A percentile compares a stretch with the other conserved stretches of the same genome.
phyloP scores from a whole-genome alignment of 2,329 filamentous ascomycete species.

The Pseudogymnoascus sp. region DNA sequence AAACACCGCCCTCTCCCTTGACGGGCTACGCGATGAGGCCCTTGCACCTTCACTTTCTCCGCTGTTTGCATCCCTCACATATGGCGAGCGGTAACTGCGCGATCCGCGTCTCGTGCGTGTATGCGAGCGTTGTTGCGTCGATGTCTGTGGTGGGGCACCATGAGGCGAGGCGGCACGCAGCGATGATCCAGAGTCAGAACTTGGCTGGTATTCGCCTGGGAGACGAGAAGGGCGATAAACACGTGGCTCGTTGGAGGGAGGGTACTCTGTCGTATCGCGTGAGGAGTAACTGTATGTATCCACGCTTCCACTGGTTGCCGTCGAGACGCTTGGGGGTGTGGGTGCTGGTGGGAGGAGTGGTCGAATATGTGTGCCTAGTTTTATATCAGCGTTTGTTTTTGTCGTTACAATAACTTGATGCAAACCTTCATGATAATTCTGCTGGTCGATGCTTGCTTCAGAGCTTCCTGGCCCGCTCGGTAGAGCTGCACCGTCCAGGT shows the following conservation, averaged over 20 bases:
- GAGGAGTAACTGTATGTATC: slow-evolving; percentile 6
- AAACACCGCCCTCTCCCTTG: background rate
- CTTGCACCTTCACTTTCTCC: background rate
- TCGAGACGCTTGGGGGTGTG: background rate
- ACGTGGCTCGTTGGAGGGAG: background rate
- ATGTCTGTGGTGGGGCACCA: background rate
- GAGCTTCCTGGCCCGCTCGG: background rate
- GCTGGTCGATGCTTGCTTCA: background rate
- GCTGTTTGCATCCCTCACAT: background rate
- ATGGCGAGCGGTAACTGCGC: background rate
- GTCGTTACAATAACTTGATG: too few relatives aligned
- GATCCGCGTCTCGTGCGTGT: background rate
- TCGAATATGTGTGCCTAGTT: background rate
- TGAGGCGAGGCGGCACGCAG: background rate
- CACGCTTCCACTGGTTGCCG: background rate
- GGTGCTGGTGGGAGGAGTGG: background rate
- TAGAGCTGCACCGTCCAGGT: background rate
- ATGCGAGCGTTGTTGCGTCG: background rate
- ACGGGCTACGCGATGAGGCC: background rate
- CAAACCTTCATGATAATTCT: background rate
- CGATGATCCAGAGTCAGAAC: background rate
- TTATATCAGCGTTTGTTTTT: background rate
- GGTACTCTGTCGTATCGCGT: background rate
- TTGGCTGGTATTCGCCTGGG: background rate
- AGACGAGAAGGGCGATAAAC: background rate